phyloP scores from a whole-genome alignment of 2,329 filamentous ascomycete species.

The Sarocladiaceae sp. region DNA sequence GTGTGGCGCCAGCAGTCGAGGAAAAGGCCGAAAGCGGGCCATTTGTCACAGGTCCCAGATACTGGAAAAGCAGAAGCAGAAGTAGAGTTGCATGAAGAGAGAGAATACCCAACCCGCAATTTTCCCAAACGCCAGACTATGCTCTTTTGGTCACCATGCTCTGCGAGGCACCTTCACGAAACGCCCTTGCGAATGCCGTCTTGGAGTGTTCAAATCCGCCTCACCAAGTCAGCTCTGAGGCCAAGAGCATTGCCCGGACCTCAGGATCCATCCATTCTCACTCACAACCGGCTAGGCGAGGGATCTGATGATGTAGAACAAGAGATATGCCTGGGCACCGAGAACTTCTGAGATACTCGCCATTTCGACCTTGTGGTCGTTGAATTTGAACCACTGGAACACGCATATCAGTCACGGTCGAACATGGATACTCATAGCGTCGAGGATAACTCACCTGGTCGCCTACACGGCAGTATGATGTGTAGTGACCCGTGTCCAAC shows the following conservation, averaged over 20 bases:
- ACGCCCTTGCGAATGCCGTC: background rate
- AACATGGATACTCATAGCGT: background rate
- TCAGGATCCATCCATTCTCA: background rate
- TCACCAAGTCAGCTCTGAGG: too few relatives aligned
- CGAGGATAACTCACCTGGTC: constrained; percentile 48
- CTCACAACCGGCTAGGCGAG: constrained; percentile 45
- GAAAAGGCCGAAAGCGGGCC: too few relatives aligned
- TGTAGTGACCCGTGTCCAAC: constrained; percentile 87
- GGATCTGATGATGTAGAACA: constrained; percentile 76
- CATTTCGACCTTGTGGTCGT: constrained; percentile 86
- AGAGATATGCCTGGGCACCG: constrained; percentile 76
- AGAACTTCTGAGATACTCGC: constrained; percentile 82
- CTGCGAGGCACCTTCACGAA: constrained; percentile 3
- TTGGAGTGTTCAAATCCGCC: too few relatives aligned
- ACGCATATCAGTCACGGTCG: constrained; percentile 5
- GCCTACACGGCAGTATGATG: constrained; percentile 79
- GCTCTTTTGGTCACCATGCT: too few relatives aligned
- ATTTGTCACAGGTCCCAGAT: too few relatives aligned
- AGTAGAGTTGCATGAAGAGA: background rate
- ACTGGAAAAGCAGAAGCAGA: background rate
- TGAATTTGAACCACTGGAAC: constrained; percentile 84
- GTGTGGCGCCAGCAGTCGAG: too few relatives aligned
- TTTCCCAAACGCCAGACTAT: constrained; percentile 1
- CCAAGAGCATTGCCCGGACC: background rate
- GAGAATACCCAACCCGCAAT: constrained; percentile 6